These are phyloP conservation scores for Baorangia bicolor DNA, from an alignment of 768 basidiomycete species.

Conservation along the genomic window DNA sequence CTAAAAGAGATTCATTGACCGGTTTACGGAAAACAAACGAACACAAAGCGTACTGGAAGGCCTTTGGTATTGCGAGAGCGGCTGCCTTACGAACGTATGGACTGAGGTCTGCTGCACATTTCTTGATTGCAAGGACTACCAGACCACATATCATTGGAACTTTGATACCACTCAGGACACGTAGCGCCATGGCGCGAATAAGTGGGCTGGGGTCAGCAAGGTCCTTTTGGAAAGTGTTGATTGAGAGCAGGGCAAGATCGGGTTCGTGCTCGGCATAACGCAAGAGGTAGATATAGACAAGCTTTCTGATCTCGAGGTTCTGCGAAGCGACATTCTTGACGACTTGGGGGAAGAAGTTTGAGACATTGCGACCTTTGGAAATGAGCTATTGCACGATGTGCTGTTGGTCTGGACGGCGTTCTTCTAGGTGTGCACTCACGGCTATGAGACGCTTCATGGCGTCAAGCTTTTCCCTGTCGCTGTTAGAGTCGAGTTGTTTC, in stretches of 20 bases:
- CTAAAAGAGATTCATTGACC: slow-evolving; percentile 40
- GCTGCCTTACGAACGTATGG: slow-evolving; percentile 95
- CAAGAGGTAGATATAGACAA: slow-evolving; percentile 96
- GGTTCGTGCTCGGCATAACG: slow-evolving; percentile 93
- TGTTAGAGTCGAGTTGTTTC: slow-evolving; percentile 83
- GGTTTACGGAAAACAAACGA: not conserved
- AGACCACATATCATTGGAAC: slow-evolving; percentile 86
- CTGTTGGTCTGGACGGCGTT: not conserved
- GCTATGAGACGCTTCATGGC: slow-evolving; percentile 95
- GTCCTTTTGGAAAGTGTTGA: slow-evolving; percentile 99
- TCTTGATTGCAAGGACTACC: slow-evolving; percentile 86
- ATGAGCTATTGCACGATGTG: slow-evolving; percentile 59
- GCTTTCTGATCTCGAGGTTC: slow-evolving; percentile 91
- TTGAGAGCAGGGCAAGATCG: slow-evolving; percentile 90
- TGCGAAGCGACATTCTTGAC: slow-evolving; percentile 95
- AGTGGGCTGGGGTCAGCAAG: slow-evolving; percentile 88
- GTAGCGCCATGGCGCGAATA: slow-evolving; percentile 93
- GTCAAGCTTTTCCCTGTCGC: slow-evolving; percentile 88
- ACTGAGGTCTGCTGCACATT: slow-evolving; percentile 87
- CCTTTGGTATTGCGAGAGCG: slow-evolving; percentile 86
- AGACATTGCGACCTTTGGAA: slow-evolving; percentile 87
- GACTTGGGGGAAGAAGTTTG: slow-evolving; percentile 93
- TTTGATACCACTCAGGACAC: slow-evolving; percentile 89
- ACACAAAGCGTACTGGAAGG: slow-evolving; percentile 59
- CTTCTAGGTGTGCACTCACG: slow-evolving; percentile 46